Evolutionary conservation across 1,139 yeast genomes (phyloP), one percentile per base, ranked within the genome.

Genomic region (Debaryomycetaceae sp.): DNA sequence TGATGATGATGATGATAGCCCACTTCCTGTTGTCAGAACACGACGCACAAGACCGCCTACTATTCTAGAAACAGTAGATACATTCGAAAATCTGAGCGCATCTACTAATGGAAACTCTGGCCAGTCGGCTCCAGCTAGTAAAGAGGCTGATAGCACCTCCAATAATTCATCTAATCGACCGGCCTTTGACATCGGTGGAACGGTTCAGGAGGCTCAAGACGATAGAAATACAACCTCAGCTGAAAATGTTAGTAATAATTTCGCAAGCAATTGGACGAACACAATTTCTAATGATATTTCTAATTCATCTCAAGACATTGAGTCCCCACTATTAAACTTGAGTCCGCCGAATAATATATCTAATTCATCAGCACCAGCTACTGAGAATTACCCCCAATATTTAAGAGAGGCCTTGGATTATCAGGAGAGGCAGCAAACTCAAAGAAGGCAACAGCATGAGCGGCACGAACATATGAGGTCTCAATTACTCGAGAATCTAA

Each of bases 361-460:
- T 31, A n/a, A 6, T 22, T 6, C 18, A n/a, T 8, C 6, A 18
- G 17, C 30, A 1, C 29, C 3, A 8, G 2, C 26, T 8, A 22
- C 26, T 7, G 6, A 33, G n/a, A 13, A 17, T 18, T 40, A 37
- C 28, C 43, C 43, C 11, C 35, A 40, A 28, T 33, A 33, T 3
- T 31, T 40, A n/a, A 37, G 29, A 15, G 38, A 35, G 15, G 37
- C 31, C 16, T 19, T 40, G 15, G 35, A 13, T 6, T 17, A 19
- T 4, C 51, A 47, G 31, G 42, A 47, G 13, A 31, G 37, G 29
- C 43, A 42, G 9, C 38, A 41, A 17, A 26, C 19, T 6, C 39
- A 34, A 11, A 42, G 39, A 28, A 35, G 40, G 17, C 36, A 34
- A 22, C 38, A 41, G 22, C 41, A 40, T 17, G 40, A 39, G 14